These are phyloP conservation scores for Lipomyces oligophaga DNA, from an alignment of 805 yeast genomes.

Conservation along the genomic window DNA sequence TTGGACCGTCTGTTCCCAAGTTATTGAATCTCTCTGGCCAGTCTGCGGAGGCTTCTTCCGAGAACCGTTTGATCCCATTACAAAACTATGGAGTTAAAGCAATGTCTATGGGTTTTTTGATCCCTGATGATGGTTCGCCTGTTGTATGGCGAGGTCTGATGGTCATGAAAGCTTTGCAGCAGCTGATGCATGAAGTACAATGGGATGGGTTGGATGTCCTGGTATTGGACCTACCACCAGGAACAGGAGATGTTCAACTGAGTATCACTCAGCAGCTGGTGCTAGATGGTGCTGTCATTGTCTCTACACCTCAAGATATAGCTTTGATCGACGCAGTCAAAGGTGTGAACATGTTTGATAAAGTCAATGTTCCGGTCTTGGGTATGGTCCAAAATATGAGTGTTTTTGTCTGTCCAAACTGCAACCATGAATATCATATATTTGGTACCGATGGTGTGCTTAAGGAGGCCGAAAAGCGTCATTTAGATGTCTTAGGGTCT, in stretches of 20 bases:
- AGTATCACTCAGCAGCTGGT: conserved; percentile 75
- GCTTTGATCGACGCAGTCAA: conserved; percentile 76
- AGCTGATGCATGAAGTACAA: conserved; percentile 73
- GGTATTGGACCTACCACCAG: conserved; percentile 85
- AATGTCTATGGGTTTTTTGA: conserved; percentile 86
- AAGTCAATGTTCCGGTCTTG: conserved; percentile 64
- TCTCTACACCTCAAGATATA: conserved; percentile 82
- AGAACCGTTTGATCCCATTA: conserved; percentile 53
- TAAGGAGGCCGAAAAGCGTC: conserved; percentile 45
- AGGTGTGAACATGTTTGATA: conserved; percentile 73
- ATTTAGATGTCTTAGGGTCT: conserved; percentile 55
- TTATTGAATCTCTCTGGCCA: conserved; percentile 67
- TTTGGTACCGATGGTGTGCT: conserved; percentile 67
- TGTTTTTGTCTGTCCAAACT: conserved; percentile 67
- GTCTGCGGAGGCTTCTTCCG: conserved; percentile 41
- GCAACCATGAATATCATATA: conserved; percentile 66
- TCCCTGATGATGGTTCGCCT: conserved; percentile 60
- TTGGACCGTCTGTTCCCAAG: conserved; percentile 80
- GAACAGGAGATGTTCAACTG: conserved; percentile 84
- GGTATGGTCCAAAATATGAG: conserved; percentile 87
- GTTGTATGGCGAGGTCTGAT: conserved; percentile 83
- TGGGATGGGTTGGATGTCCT: conserved; percentile 67
- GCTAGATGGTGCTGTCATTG: conserved; percentile 76
- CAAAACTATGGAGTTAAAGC: conserved; percentile 71
- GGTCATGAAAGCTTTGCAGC: conserved; percentile 84